These are phyloP conservation scores for Bryum argenteum DNA, from an alignment of 225 moss, liverwort and hornwort genomes.

Conservation along the genomic window DNA sequence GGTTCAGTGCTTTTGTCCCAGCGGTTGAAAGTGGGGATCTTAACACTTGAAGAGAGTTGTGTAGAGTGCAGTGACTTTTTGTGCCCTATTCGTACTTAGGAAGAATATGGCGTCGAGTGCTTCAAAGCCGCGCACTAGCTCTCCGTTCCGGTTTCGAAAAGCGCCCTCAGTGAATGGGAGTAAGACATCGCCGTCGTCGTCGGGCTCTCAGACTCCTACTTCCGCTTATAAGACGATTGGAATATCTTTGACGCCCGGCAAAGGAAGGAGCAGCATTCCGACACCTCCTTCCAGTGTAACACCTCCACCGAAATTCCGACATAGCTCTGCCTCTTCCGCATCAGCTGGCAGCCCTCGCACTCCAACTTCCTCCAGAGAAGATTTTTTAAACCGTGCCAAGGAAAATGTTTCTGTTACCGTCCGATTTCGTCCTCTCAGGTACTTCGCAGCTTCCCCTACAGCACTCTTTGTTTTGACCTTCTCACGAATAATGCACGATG, in stretches of 20 bases:
- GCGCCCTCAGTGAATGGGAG: constrained; percentile 53
- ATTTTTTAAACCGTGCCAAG: constrained; percentile 81
- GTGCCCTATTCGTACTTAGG: constrained; percentile 23
- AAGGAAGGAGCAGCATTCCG: constrained; percentile 44
- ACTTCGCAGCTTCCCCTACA: constrained; percentile 25
- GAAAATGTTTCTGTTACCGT: constrained; percentile 94
- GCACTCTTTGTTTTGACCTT: constrained; percentile 1
- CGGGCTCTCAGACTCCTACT: constrained; percentile 59
- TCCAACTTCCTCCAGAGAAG: constrained; percentile 77
- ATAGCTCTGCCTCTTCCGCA: constrained; percentile 65
- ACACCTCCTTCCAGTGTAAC: constrained; percentile 45
- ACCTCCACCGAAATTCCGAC: constrained; percentile 74
- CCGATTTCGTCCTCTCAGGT: constrained; percentile 98
- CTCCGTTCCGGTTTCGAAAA: constrained; percentile 62
- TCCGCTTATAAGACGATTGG: constrained; percentile 57
- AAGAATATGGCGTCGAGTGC: constrained; percentile 52
- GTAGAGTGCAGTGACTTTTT: constrained; percentile 15
- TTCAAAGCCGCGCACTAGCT: constrained; percentile 61
- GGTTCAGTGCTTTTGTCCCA: constrained; percentile 13
- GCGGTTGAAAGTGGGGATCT: constrained; percentile 34
- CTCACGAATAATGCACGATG: constrained; percentile 8
- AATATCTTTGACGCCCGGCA: constrained; percentile 53
- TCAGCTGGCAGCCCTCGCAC: constrained; percentile 80
- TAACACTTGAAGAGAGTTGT: constrained; percentile 23
- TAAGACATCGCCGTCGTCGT: constrained; percentile 61